Evolutionary conservation across 495 filamentous ascomycete species (phyloP).

Genomic region (Penicillium canariense): DNA sequence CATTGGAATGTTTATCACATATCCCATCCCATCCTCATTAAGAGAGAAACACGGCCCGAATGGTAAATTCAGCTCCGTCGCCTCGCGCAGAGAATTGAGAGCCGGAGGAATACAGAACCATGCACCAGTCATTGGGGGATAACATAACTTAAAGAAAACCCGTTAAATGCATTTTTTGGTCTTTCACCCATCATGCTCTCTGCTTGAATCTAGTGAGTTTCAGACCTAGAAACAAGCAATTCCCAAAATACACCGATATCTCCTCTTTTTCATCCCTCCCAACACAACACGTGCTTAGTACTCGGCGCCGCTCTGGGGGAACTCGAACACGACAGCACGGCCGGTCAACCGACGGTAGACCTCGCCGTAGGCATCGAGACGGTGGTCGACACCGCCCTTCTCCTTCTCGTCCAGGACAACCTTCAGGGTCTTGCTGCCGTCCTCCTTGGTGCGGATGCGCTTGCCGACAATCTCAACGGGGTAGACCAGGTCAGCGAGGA

Average conservation of each 20-base stretch:
- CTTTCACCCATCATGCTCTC: constrained; percentile 31
- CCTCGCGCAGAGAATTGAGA: constrained; percentile 18
- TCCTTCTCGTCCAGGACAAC: constrained; percentile 99
- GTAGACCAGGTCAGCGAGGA: constrained; percentile 95
- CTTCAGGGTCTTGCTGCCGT: constrained; percentile 96
- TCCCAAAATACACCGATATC: constrained; percentile 22
- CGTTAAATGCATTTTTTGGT: constrained; percentile 37
- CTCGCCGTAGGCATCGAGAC: constrained; percentile 98
- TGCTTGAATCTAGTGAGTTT: constrained; percentile 33
- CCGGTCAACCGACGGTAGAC: constrained; percentile 96
- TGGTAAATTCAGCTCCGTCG: constrained; percentile 26
- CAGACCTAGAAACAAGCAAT: constrained; percentile 31
- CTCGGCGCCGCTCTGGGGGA: constrained; percentile 81
- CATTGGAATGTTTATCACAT: constrained; percentile 34
- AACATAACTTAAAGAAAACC: constrained; percentile 33
- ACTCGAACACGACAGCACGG: constrained; percentile 93
- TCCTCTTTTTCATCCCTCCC: constrained; percentile 18
- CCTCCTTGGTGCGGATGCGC: constrained; percentile 93
- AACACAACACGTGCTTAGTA: constrained; percentile 58
- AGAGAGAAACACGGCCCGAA: constrained; percentile 26
- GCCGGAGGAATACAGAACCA: constrained; percentile 19
- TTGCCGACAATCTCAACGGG: constrained; percentile 99
- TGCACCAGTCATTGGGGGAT: constrained; percentile 23
- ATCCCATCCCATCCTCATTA: constrained; percentile 36
- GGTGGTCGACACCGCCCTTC: constrained; percentile 95